phyloP scores from a whole-genome alignment of 179 eudicot genomes.

The Patellifolia procumbens region DNA sequence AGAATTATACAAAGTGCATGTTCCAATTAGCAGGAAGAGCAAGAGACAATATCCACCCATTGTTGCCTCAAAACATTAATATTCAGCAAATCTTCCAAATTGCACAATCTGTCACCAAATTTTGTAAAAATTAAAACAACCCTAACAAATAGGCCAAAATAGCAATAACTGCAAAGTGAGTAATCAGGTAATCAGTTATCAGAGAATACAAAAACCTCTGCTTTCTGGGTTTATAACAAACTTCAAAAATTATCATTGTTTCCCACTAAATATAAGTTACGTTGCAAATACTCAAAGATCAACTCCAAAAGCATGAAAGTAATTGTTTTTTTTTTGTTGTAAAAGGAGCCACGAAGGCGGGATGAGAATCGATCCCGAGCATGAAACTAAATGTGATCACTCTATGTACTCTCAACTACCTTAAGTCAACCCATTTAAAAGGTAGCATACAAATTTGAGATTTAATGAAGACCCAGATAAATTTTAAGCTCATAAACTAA shows the following conservation, averaged over 20 bases:
- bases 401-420: neutral
- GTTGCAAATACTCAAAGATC: constrained; percentile 9
- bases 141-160: neutral
- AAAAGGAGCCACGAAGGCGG: no score
- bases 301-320: neutral
- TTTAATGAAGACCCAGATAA: neutral
- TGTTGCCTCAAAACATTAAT: constrained; percentile 36
- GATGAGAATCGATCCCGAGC: no score
- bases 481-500: neutral
- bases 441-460: neutral
- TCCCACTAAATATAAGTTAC: neutral
- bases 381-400: neutral
- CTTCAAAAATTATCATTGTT: neutral
- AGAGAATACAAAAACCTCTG: neutral
- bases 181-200: constrained; percentile 6
- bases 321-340: no score
- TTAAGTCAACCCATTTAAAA: neutral
- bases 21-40: constrained; percentile 35
- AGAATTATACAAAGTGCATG: constrained; percentile 36
- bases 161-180: constrained; percentile 8
- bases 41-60: constrained; percentile 43
- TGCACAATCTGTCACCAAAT: constrained; percentile 23
- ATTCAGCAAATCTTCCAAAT: constrained; percentile 19
- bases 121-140: neutral
- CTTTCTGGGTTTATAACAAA: neutral